Conservation (phyloP, 176 grass and related monocot genomes). For the Phoenix roebelenii region DNA sequence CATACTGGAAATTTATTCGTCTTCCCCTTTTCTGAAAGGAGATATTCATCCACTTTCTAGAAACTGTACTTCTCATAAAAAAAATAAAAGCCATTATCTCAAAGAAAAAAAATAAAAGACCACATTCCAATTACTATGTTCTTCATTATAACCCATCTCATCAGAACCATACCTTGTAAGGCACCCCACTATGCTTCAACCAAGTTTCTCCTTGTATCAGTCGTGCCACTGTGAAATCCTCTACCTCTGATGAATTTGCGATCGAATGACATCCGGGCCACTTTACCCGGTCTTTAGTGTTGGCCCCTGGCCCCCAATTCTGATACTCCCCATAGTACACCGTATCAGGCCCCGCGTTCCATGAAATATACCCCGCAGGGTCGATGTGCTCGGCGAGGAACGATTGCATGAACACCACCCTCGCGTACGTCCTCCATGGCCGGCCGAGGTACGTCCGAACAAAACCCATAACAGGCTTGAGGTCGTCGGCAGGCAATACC, state of each 20-base stretch:
- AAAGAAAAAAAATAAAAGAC: too few relatives aligned
- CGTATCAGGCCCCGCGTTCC: conserved; percentile 37
- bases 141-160: background rate
- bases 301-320: conserved; percentile 33
- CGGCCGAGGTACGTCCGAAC: conserved; percentile 40
- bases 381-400: conserved; percentile 32
- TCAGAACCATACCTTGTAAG: conserved; percentile 29
- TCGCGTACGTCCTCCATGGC: conserved; percentile 56
- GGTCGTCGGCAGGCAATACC: conserved; percentile 38
- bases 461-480: conserved; percentile 12
- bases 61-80: too few relatives aligned
- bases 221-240: conserved; percentile 38
- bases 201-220: conserved; percentile 51
- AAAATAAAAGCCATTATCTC: too few relatives aligned
- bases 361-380: conserved; percentile 38
- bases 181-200: conserved; percentile 28
- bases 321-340: conserved; percentile 46
- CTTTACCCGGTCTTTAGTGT: conserved; percentile 19
- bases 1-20: too few relatives aligned
- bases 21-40: too few relatives aligned
- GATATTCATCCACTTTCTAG: too few relatives aligned
- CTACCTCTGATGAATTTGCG: conserved; percentile 22
- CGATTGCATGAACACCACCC: conserved; percentile 41
- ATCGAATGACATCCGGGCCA: conserved; percentile 49
- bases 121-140: too few relatives aligned